These are phyloP conservation scores for Blastomyces silverae DNA, from an alignment of 2,329 filamentous ascomycete genomes.

Conservation along the genomic window DNA sequence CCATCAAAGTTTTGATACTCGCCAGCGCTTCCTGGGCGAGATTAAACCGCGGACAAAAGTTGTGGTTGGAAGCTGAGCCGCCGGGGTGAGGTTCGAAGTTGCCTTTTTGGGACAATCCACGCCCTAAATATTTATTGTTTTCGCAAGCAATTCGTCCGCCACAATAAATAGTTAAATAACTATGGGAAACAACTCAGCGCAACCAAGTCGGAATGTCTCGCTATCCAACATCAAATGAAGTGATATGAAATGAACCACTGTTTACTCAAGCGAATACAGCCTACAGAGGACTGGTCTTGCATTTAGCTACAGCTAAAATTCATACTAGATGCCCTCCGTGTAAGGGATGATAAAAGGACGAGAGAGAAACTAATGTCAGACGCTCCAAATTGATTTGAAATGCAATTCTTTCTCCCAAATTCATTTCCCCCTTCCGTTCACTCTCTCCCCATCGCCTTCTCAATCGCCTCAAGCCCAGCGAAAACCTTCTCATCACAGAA, in stretches of 20 bases:
- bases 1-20: neutral
- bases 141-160: too few species aligned
- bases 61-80: neutral
- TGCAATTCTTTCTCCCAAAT: neutral
- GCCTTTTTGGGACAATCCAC: neutral
- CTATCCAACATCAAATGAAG: neutral
- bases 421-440: neutral
- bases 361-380: neutral
- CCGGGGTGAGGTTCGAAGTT: conserved; percentile 2
- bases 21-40: neutral
- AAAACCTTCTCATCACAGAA: conserved; percentile 51
- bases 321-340: neutral
- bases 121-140: neutral
- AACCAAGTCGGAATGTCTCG: neutral
- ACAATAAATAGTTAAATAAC: too few species aligned
- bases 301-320: neutral
- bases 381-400: neutral
- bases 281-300: too few species aligned
- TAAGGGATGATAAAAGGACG: neutral
- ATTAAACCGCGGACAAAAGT: neutral
- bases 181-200: too few species aligned
- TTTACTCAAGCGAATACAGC: too few species aligned
- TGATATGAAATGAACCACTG: too few species aligned
- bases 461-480: conserved; percentile 30
- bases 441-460: conserved; percentile 29